phyloP scores from a whole-genome alignment of 495 filamentous ascomycete genomes.

The Talaromyces thailandensis region DNA sequence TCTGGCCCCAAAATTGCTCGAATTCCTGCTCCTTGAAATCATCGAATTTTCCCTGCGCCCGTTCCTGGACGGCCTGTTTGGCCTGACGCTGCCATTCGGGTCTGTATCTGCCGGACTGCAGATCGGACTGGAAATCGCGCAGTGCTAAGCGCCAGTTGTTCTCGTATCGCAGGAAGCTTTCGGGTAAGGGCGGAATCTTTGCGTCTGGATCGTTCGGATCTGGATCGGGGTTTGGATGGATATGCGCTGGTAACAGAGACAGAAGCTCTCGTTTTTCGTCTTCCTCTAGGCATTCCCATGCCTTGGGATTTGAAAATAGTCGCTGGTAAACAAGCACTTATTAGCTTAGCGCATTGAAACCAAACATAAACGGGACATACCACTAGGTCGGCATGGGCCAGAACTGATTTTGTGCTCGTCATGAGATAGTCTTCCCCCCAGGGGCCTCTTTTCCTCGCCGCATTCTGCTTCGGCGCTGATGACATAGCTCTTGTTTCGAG shows the following conservation, averaged over 20 bases:
- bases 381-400: conserved; percentile 47
- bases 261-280: conserved; percentile 49
- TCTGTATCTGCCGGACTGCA: conserved; percentile 52
- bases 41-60: conserved; percentile 61
- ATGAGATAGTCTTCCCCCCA: conserved; percentile 44
- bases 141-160: conserved; percentile 39
- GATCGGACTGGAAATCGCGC: conserved; percentile 50
- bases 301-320: conserved; percentile 43
- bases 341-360: not conserved
- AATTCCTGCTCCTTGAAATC: conserved; percentile 56
- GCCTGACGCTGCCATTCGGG: conserved; percentile 60
- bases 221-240: conserved; percentile 26
- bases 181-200: conserved; percentile 30
- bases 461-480: conserved; percentile 22
- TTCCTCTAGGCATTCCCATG: conserved; percentile 49
- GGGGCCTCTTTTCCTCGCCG: conserved; percentile 26
- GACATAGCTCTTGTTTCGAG: conserved; percentile 13
- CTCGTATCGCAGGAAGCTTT: conserved; percentile 40
- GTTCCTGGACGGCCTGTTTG: conserved; percentile 48
- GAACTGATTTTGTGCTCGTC: conserved; percentile 44
- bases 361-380: conserved; percentile 26
- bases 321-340: conserved; percentile 29
- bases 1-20: conserved; percentile 63
- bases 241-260: conserved; percentile 44
- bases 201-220: conserved; percentile 16